phyloP scores from a whole-genome alignment of 108 stramenopile species.

The Cyclotella baltica region DNA sequence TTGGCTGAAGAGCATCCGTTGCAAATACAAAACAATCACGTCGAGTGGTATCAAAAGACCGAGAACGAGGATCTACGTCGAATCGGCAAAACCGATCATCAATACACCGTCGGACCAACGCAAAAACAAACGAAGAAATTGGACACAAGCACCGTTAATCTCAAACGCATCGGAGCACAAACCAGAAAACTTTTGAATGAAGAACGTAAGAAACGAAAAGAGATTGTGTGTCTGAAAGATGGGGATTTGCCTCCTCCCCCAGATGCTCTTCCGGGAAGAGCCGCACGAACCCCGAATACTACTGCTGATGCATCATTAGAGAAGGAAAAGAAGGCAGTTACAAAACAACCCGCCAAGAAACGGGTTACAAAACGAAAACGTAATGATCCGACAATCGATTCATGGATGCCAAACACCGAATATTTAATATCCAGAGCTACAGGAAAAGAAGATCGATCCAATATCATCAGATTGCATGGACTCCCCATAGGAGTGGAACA shows the following conservation, averaged over 20 bases:
- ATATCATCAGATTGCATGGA: conserved; percentile 72
- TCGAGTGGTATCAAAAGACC: too few species aligned
- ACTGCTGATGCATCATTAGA: neutral
- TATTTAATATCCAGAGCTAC: conserved; percentile 30
- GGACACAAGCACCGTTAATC: neutral
- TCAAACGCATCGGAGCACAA: conserved; percentile 3
- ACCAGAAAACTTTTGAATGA: neutral
- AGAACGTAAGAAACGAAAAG: conserved; percentile 14
- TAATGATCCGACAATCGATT: conserved; percentile 36
- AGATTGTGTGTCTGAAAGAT: neutral
- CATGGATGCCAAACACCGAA: conserved; percentile 58
- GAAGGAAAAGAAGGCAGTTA: neutral
- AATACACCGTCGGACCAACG: neutral
- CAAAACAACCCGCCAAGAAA: neutral
- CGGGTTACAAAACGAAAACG: conserved; percentile 22
- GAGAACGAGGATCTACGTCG: too few species aligned
- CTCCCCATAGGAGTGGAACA: conserved; percentile 63
- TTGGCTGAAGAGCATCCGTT: too few species aligned
- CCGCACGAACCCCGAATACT: too few species aligned
- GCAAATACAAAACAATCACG: neutral
- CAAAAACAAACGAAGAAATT: neutral
- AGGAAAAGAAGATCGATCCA: conserved; percentile 59
- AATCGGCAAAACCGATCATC: neutral
- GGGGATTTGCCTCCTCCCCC: neutral
- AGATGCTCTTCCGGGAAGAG: neutral